Evolutionary conservation across 371 early-diverging fungal species (phyloP), one percentile per base, ranked within the genome.

Genomic region (Mortierella sp.): DNA sequence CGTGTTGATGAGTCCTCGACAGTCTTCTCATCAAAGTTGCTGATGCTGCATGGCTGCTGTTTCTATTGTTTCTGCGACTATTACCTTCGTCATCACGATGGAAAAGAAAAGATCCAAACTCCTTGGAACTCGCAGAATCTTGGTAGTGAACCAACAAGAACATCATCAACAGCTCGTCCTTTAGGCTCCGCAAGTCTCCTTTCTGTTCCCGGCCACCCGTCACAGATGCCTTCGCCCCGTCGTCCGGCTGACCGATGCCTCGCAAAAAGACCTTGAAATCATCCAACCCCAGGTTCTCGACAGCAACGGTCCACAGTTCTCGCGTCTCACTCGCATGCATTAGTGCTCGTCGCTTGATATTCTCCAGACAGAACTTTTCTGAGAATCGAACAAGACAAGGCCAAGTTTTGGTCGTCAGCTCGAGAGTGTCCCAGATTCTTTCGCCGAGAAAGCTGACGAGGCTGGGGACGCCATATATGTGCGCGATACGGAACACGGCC

Each of bases 111-210:
- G 31, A 28, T 28, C 16, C 60, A 4, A 2, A 24, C 44, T 26
- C 45, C 24, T 44, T 44, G 47, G 45, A 48, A 26, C 26, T 21
- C 4, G 76, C 42, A 0, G 75, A 75, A 21, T 73, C 55, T 45
- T 78, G 79, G 68, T 73, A 73, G n/a, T 78, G 79, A 1, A 54
- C 73, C 55, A 73, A 42, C 38, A 73, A 31, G 45, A 73, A 78
- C 55, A 78, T 55, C 68, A 73, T 73, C 68, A 78, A 38, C 16
- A 78, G 42, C 24, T 78, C 79, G 14, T 78, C 73, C 74, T 78
- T 78, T 48, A 78, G 14, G 6, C 44, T 24, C 16, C 70, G 42
- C 11, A 50, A 16, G 45, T 58, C 74, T 3, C 13, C 45, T 14
- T 21, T n/a, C 7, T 38, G 55, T 26, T 38, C 24, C 65, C 38